Evolutionary conservation across 371 early-diverging fungal species (phyloP), one percentile per base, ranked within the genome.

Genomic region (Mortierella sp.): DNA sequence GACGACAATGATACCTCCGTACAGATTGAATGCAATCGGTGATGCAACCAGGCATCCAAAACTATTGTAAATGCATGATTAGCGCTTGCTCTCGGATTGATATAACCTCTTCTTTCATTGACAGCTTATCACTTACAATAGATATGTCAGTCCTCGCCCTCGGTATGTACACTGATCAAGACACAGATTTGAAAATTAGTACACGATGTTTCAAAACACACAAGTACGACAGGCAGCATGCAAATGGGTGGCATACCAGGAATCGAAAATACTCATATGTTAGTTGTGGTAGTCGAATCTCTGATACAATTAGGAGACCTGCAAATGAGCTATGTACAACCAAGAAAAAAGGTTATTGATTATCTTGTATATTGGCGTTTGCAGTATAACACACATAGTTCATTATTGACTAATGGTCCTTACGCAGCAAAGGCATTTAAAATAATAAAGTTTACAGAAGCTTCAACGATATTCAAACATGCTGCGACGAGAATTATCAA

Each of bases 161-260:
- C 80, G 74, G 49, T 79, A 79, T 9, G 80, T 79, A 57, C 80
- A 79, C 80, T 79, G 45, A 26, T 54, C n/a, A n/a, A n/a, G n/a
- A n/a, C 40, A 35, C 17, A 3, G 32, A 58, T 43, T 43, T 43
- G 43, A 43, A 15, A 17, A 4, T n/a, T n/a, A n/a, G n/a, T n/a
- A n/a, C n/a, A n/a, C n/a, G n/a, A n/a, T n/a, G n/a, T n/a, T n/a
- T 17, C 13, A 47, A 47, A n/a, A 47, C 47, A 17, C n/a, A 3
- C 47, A 47, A 37, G 40, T 37, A 47, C 47, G 40, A 15, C 40
- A 37, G 8, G 8, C 40, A 37, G n/a, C 40, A 35, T 12, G 19
- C 35, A 34, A 66, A 26, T 17, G 29, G 17, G 60, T 12, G 23
- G 17, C 64, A 35, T 63, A 70, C 75, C 75, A 80, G 37, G 58